A percentile compares a stretch with the other conserved stretches of the same genome.
These are phyloP conservation scores for Phoma sp. DNA, from an alignment of 2,329 filamentous ascomycete species.

Conservation along the genomic window DNA sequence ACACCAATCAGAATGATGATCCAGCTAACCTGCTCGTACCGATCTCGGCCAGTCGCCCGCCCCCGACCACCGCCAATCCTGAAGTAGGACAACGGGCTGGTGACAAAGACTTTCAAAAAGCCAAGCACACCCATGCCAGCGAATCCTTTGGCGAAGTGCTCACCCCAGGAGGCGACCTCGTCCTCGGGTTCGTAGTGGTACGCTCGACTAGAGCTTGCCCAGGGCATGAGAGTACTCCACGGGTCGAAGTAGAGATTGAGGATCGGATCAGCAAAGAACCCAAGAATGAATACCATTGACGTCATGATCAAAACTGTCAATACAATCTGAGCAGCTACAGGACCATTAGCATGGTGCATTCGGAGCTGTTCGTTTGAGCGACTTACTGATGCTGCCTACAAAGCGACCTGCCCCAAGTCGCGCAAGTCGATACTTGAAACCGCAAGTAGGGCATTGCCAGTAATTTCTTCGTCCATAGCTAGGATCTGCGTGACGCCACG, in stretches of 20 bases:
- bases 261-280: constrained; percentile 91
- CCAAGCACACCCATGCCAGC: constrained; percentile 89
- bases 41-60: constrained; percentile 73
- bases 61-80: constrained; percentile 66
- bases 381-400: constrained; percentile 55
- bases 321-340: constrained; percentile 64
- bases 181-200: constrained; percentile 43
- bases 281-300: constrained; percentile 77
- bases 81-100: constrained; percentile 77
- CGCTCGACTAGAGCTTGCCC: constrained; percentile 28
- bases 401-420: constrained; percentile 77
- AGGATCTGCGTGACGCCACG: constrained; percentile 80
- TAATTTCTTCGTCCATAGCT: constrained; percentile 70
- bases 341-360: constrained; percentile 18
- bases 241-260: constrained; percentile 89
- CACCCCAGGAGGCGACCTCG: constrained; percentile 67
- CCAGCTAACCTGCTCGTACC: constrained; percentile 80
- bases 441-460: constrained; percentile 87
- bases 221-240: constrained; percentile 50
- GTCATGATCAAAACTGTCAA: constrained; percentile 77
- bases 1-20: constrained; percentile 80
- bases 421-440: constrained; percentile 80
- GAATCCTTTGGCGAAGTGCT: constrained; percentile 88
- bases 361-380: not conserved
- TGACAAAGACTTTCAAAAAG: constrained; percentile 79